A percentile compares a stretch with the other conserved stretches of the same genome.
These are phyloP conservation scores for Singerocomus rubriflavus DNA, from an alignment of 1,284 basidiomycete species.

Conservation along the genomic window DNA sequence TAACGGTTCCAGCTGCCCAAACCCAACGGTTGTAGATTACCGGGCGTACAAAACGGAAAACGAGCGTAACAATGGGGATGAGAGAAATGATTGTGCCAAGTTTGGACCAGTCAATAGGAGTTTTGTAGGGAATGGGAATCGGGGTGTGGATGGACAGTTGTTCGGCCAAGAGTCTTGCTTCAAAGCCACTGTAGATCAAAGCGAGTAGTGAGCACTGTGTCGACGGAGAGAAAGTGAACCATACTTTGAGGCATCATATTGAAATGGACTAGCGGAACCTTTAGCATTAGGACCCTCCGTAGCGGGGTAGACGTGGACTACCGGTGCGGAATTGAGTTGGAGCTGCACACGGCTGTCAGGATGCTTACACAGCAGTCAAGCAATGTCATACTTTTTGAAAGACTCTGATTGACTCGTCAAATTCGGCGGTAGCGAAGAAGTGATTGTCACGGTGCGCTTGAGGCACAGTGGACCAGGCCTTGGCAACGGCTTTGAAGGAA, in stretches of 20 bases:
- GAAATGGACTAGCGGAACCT: constrained; percentile 54
- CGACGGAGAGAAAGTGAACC: constrained; percentile 15
- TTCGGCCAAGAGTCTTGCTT: constrained; percentile 71
- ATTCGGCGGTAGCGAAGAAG: constrained; percentile 92
- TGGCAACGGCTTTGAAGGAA: constrained; percentile 73
- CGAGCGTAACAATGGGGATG: constrained; percentile 43
- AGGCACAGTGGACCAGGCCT: constrained; percentile 70
- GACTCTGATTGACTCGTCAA: constrained; percentile 67
- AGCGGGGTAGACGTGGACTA: constrained; percentile 76
- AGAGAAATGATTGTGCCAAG: constrained; percentile 45
- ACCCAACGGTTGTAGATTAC: constrained; percentile 76
- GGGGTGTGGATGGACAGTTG: constrained; percentile 73
- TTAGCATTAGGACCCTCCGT: constrained; percentile 63
- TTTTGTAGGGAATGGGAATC: constrained; percentile 68
- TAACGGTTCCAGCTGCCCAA: constrained; percentile 67
- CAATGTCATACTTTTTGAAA: constrained; percentile 71
- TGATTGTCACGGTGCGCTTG: constrained; percentile 67
- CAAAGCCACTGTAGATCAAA: constrained; percentile 68
- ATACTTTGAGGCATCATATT: constrained; percentile 79
- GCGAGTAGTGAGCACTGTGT: constrained; percentile 7
- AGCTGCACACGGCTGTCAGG: constrained; percentile 31
- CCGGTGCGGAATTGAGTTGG: constrained; percentile 79
- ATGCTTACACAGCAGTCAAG: neutral
- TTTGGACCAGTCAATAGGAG: constrained; percentile 68
- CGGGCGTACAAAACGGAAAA: constrained; percentile 63